phyloP scores from a whole-genome alignment of 495 filamentous ascomycete species.

The Penicillium mononematosum region DNA sequence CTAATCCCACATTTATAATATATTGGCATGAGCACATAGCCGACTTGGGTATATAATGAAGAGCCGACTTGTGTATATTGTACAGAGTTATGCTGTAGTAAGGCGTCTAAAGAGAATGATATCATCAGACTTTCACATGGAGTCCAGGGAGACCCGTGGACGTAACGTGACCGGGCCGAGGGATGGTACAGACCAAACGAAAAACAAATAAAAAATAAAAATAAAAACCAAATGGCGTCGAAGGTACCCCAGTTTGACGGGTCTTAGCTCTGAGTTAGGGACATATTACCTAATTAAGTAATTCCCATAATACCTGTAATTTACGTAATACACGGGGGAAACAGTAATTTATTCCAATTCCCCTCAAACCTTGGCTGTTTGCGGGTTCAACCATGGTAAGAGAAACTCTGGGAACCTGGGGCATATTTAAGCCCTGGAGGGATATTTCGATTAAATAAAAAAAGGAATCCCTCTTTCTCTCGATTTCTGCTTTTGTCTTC shows the following conservation, averaged over 20 bases:
- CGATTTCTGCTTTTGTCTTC: constrained; percentile 4
- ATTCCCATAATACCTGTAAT: neutral
- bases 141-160: neutral
- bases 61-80: too few relatives aligned
- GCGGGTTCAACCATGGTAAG: neutral
- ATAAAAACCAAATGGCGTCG: too few relatives aligned
- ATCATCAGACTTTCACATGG: constrained; percentile 1
- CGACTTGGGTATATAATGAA: too few relatives aligned
- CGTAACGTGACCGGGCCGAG: constrained; percentile 16
- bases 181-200: neutral
- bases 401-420: constrained; percentile 3
- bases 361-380: constrained; percentile 4
- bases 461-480: constrained; percentile 34
- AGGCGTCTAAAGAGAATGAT: too few relatives aligned
- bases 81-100: too few relatives aligned
- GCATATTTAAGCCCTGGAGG: constrained; percentile 19
- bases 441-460: constrained; percentile 13
- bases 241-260: neutral
- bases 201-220: too few relatives aligned
- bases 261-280: neutral
- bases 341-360: constrained; percentile 3
- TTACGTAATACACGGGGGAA: neutral
- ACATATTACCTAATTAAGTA: neutral
- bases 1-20: too few relatives aligned
- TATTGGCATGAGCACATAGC: too few relatives aligned